Base-by-base conservation (phyloP, 768 basidiomycete species). In the Auricularia cornea region DNA sequence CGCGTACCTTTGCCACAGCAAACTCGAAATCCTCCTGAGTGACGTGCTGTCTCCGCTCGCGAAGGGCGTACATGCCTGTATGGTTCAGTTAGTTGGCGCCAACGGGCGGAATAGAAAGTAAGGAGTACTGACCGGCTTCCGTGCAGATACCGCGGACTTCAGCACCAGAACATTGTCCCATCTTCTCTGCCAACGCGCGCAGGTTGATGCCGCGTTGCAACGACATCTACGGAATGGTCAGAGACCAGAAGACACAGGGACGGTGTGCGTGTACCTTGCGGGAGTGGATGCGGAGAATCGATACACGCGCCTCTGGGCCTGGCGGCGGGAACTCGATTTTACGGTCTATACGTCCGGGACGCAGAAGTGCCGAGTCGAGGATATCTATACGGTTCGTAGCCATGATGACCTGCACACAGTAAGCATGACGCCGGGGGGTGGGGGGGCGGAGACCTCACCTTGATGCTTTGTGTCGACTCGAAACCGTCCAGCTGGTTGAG, bases 291-390 rank as follows among this genome's bases (percentile, higher is more conserved):
- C 94, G 88, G 33, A 98, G 84, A 73, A 98, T 98, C n/a, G 92
- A 90, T 30, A 98, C 90, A 71, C 95, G 89, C 2, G 95, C 95
- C 73, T 98, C 95, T 0, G 96, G 96, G 2, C 93, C 94, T 31
- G 96, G 96, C 32, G 97, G 96, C 18, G 96, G 96, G 79, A 99
- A 98, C 75, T 99, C 96, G 68, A 99, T 99, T 79, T 98, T 98
- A 48, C 89, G 79, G 75, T 98, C 95, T 68, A 98, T 97, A 71
- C 95, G 92, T 35, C 95, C 95, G 3, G 95, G 94, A 57, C 95
- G 86, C 20, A 98, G 81, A 29, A 98, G 81, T 0, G 96, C 95
- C 61, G 92, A 86, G 74, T 98, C 95, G 66, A 98, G 83, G 66
- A 98, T 97, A 75, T 98, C 95, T 77, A 97, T 97, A 70, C 96